Conservation (phyloP, 2,329 filamentous ascomycete species). For the Colletotrichum cereale region DNA sequence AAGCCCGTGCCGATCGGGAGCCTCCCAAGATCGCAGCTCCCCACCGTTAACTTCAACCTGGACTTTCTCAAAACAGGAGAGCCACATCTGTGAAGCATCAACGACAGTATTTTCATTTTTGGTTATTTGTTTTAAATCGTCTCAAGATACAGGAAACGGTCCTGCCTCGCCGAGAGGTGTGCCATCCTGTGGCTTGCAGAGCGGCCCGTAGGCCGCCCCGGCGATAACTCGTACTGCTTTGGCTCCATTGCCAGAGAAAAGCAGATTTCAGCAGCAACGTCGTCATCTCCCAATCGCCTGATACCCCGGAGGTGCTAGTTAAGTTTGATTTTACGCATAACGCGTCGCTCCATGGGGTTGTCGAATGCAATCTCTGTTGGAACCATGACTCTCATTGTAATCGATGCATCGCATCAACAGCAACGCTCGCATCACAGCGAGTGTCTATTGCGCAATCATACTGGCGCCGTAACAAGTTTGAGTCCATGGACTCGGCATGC, state of each 20-base stretch:
- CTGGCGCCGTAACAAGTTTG: no score
- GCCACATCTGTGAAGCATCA: slow-evolving; percentile 16
- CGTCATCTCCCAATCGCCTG: not conserved
- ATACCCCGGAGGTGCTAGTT: no score
- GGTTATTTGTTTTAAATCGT: not conserved
- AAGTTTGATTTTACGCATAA: not conserved
- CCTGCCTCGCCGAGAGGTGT: not conserved
- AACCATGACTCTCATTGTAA: not conserved
- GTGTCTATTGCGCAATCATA: not conserved
- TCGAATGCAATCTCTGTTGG: not conserved
- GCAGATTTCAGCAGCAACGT: not conserved
- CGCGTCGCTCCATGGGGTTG: not conserved
- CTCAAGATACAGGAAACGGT: not conserved
- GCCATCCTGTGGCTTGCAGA: not conserved
- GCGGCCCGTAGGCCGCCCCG: not conserved
- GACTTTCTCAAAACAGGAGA: slow-evolving; percentile 19
- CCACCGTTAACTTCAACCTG: slow-evolving; percentile 12
- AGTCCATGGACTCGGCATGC: not conserved
- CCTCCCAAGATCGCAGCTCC: not conserved
- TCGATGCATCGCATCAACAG: not conserved
- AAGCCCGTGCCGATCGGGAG: not conserved
- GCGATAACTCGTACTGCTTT: no score
- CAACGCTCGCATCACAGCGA: no score
- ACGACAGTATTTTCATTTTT: not conserved
- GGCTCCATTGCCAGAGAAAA: not conserved